These are phyloP conservation scores for Camellia japonica DNA, from an alignment of 148 eudicot species.

Conservation along the genomic window DNA sequence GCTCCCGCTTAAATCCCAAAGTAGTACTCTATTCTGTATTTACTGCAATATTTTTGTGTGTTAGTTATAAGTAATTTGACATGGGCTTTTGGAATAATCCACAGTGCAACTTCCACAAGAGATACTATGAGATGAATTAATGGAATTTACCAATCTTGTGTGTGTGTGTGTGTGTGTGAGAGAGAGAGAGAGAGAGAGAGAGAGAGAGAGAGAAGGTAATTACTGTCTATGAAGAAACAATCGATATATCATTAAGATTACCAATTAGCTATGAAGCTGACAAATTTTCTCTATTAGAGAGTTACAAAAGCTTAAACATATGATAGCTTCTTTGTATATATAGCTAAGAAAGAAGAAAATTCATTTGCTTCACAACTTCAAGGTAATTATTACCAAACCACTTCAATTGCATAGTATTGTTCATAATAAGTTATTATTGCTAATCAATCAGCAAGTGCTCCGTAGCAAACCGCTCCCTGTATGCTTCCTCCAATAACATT, in stretches of 20 bases:
- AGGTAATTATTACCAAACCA: conserved; percentile 20
- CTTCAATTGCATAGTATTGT: neutral
- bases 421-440: neutral
- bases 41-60: too few species aligned
- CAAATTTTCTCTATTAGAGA: conserved; percentile 46
- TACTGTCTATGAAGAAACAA: neutral
- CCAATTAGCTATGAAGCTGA: conserved; percentile 42
- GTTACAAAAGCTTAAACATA: conserved; percentile 5
- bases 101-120: too few species aligned
- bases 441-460: conserved; percentile 20
- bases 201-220: neutral
- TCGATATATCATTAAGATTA: neutral
- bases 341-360: conserved; percentile 32
- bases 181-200: neutral
- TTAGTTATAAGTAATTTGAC: too few species aligned
- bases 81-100: too few species aligned
- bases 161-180: neutral
- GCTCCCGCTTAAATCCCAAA: too few species aligned
- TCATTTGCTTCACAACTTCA: conserved; percentile 56
- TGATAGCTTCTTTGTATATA: neutral
- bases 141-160: too few species aligned
- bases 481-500: conserved; percentile 5
- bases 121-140: too few species aligned
- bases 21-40: too few species aligned
- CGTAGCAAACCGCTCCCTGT: conserved; percentile 22